phyloP scores from a whole-genome alignment of 2,329 filamentous ascomycete species.

The Aspergillus udagawae region DNA sequence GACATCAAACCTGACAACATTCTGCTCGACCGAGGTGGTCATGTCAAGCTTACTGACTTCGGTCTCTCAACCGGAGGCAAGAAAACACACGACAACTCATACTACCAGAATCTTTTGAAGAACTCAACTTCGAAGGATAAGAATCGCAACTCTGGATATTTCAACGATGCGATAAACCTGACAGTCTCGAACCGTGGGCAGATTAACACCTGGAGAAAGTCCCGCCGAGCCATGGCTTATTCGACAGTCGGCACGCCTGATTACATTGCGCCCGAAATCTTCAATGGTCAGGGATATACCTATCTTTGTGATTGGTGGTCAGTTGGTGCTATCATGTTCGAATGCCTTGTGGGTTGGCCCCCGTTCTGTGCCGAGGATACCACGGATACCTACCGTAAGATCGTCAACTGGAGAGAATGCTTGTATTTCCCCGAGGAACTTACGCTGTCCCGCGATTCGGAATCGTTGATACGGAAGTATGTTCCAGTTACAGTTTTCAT shows the following conservation, averaged over 20 bases:
- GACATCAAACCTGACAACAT: conserved; percentile 99
- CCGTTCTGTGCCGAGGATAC: conserved; percentile 98
- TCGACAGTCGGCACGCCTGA: conserved; percentile 97
- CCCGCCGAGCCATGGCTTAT: conserved; percentile 91
- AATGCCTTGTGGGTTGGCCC: conserved; percentile 97
- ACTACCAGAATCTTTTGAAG: conserved; percentile 94
- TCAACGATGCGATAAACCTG: conserved; percentile 90
- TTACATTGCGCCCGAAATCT: conserved; percentile 98
- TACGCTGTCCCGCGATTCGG: conserved; percentile 79
- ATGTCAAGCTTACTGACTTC: conserved; percentile 98
- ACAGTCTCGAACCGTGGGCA: conserved; percentile 96
- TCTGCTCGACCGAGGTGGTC: conserved; percentile 86
- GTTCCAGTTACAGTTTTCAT: conserved; percentile 22
- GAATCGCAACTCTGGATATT: conserved; percentile 88
- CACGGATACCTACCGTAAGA: conserved; percentile 97
- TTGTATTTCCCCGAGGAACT: conserved; percentile 97
- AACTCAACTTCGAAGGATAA: conserved; percentile 66
- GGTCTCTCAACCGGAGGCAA: conserved; percentile 97
- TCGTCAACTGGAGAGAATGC: conserved; percentile 95
- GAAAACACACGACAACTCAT: conserved; percentile 95
- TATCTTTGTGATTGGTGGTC: conserved; percentile 99
- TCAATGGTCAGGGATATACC: conserved; percentile 92
- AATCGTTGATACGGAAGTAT: conserved; percentile 87
- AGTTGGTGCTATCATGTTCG: conserved; percentile 98
- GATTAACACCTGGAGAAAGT: conserved; percentile 98